Evolutionary conservation across 768 basidiomycete genomes (phyloP).

Genomic region (Rhizopogon roseolus): DNA sequence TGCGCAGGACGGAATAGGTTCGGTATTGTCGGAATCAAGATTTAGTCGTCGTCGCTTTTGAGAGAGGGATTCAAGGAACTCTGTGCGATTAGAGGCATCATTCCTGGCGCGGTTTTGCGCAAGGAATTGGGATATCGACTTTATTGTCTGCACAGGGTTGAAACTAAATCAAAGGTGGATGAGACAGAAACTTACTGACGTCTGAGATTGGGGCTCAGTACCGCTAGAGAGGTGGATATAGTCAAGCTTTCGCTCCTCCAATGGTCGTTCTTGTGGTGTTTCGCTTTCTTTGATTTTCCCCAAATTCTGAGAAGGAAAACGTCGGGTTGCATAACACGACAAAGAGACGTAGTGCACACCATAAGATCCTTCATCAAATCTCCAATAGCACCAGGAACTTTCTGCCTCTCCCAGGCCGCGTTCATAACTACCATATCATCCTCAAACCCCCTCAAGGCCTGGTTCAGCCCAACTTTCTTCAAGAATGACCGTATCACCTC

Average conservation of each 20-base stretch:
- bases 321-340: not conserved
- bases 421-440: slow-evolving; percentile 64
- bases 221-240: slow-evolving; percentile 50
- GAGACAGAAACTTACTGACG: slow-evolving; percentile 43
- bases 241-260: slow-evolving; percentile 69
- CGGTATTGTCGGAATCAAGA: slow-evolving; percentile 29
- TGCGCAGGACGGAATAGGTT: slow-evolving; percentile 53
- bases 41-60: slow-evolving; percentile 47
- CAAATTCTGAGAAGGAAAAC: slow-evolving; percentile 15
- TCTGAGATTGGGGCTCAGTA: slow-evolving; percentile 45
- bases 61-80: slow-evolving; percentile 60
- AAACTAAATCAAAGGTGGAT: not conserved
- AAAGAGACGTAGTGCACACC: slow-evolving; percentile 30
- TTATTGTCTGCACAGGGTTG: slow-evolving; percentile 42
- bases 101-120: slow-evolving; percentile 68
- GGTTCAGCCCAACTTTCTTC: slow-evolving; percentile 46
- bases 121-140: slow-evolving; percentile 67
- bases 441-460: slow-evolving; percentile 60
- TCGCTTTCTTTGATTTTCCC: slow-evolving; percentile 26
- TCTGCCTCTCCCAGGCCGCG: slow-evolving; percentile 54
- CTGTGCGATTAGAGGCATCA: slow-evolving; percentile 70
- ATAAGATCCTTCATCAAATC: slow-evolving; percentile 46
- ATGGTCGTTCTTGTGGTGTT: slow-evolving; percentile 24
- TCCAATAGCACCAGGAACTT: slow-evolving; percentile 49
- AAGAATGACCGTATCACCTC: no score